phyloP scores from a whole-genome alignment of 768 basidiomycete species.

The Hypsizygus marmoreus region DNA sequence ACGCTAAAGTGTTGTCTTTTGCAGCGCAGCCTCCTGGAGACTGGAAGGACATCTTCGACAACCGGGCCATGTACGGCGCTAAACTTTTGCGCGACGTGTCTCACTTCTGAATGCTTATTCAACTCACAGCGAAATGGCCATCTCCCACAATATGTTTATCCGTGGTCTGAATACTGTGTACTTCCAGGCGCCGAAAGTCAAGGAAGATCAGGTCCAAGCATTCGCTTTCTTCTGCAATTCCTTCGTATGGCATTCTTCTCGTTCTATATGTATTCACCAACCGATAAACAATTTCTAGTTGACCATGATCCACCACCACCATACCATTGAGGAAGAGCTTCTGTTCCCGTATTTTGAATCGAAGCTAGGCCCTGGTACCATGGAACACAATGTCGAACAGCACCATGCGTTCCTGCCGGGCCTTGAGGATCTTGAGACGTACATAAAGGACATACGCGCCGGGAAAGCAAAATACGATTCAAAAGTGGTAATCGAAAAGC shows the following conservation, averaged over 20 bases:
- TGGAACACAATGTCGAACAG: constrained; percentile 27
- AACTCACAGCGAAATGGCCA: constrained; percentile 28
- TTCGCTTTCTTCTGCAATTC: constrained; percentile 28
- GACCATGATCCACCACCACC: constrained; percentile 29
- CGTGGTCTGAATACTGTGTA: constrained; percentile 29
- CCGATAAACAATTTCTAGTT: constrained; percentile 11
- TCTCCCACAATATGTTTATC: constrained; percentile 31
- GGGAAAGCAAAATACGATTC: constrained; percentile 57
- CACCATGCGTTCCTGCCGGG: constrained; percentile 28
- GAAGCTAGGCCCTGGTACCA: constrained; percentile 24
- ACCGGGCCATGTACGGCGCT: constrained; percentile 25
- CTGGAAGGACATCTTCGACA: constrained; percentile 28
- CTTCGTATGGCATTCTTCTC: constrained; percentile 17
- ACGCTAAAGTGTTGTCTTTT: not conserved
- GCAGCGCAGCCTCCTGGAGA: constrained; percentile 23
- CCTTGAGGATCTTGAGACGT: constrained; percentile 22
- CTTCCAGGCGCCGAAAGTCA: constrained; percentile 23
- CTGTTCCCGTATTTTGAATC: constrained; percentile 27
- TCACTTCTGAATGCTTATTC: not conserved
- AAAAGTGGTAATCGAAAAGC: constrained; percentile 18
- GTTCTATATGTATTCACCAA: not conserved
- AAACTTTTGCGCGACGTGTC: not conserved
- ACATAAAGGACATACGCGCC: constrained; percentile 57
- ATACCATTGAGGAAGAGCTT: constrained; percentile 28
- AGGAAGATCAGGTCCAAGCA: constrained; percentile 22